These are phyloP conservation scores for Coniochaeta sp. DNA, from an alignment of 2,329 filamentous ascomycete genomes.

Conservation along the genomic window DNA sequence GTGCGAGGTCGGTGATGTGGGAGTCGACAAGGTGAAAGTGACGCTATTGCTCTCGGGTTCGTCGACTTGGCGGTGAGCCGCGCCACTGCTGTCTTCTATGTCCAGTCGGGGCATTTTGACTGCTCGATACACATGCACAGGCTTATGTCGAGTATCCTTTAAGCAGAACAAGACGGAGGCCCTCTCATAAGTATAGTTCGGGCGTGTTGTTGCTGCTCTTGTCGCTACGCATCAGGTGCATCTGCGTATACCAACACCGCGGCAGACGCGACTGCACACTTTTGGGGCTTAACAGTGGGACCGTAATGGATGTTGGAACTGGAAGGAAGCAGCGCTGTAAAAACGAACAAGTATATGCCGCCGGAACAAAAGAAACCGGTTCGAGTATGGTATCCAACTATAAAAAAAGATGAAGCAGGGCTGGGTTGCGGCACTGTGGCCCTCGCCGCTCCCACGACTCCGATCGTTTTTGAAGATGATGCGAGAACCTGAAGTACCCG, in stretches of 20 bases:
- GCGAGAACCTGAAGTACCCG: not conserved
- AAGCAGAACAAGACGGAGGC: no score
- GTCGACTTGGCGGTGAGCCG: constrained; percentile 6
- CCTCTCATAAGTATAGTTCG: not conserved
- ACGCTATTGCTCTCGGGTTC: constrained; percentile 4
- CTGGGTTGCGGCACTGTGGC: not conserved
- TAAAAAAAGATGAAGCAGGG: not conserved
- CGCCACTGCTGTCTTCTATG: not conserved
- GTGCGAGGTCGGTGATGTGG: constrained; percentile 20
- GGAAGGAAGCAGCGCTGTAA: not conserved
- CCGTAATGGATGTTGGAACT: no score
- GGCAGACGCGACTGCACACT: not conserved
- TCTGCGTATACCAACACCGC: not conserved
- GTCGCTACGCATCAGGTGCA: not conserved
- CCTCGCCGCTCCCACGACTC: not conserved
- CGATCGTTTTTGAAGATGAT: not conserved
- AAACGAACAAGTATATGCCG: not conserved
- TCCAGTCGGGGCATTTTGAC: constrained; percentile 1
- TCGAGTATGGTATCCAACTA: not conserved
- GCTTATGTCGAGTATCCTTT: not conserved
- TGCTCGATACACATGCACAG: not conserved
- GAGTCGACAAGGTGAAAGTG: constrained; percentile 16
- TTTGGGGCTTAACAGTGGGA: not conserved
- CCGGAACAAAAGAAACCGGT: not conserved
- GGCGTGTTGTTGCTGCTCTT: not conserved